Evolutionary conservation across 192 early-diverging fungal genomes (phyloP).

Genomic region (Pilobolus umbonatus): DNA sequence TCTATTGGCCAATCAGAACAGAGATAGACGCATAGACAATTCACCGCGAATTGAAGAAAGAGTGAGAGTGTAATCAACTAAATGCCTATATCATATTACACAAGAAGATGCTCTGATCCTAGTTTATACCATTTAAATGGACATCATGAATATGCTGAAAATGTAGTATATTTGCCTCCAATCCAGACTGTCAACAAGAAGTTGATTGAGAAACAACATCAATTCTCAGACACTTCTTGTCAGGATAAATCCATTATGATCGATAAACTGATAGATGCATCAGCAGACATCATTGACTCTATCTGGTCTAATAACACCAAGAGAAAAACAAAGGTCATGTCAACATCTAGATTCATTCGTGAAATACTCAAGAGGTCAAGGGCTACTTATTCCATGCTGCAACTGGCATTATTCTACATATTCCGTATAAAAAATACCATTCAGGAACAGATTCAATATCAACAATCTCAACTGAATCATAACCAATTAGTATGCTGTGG

Average conservation of each 20-base stretch:
- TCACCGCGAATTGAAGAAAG: too few species aligned
- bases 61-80: too few species aligned
- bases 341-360: slow-evolving; percentile 54
- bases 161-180: background rate
- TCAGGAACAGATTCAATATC: slow-evolving; percentile 22
- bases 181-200: background rate
- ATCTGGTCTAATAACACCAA: slow-evolving; percentile 17
- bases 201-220: slow-evolving; percentile 2
- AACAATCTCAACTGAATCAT: background rate
- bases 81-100: slow-evolving; percentile 1
- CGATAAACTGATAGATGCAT: slow-evolving; percentile 18
- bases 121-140: background rate
- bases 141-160: background rate
- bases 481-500: slow-evolving; percentile 51
- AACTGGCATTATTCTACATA: slow-evolving; percentile 64
- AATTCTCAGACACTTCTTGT: slow-evolving; percentile 5
- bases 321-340: slow-evolving; percentile 27
- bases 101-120: slow-evolving; percentile 2
- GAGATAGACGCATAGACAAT: too few species aligned
- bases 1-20: too few species aligned
- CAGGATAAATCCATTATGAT: slow-evolving; percentile 16
- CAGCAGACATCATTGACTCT: slow-evolving; percentile 24
- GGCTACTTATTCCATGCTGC: slow-evolving; percentile 66
- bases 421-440: slow-evolving; percentile 47
- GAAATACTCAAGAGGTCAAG: slow-evolving; percentile 62